These are phyloP conservation scores for Cryphonectria parasitica DNA, from an alignment of 2,329 filamentous ascomycete genomes.

Conservation along the genomic window DNA sequence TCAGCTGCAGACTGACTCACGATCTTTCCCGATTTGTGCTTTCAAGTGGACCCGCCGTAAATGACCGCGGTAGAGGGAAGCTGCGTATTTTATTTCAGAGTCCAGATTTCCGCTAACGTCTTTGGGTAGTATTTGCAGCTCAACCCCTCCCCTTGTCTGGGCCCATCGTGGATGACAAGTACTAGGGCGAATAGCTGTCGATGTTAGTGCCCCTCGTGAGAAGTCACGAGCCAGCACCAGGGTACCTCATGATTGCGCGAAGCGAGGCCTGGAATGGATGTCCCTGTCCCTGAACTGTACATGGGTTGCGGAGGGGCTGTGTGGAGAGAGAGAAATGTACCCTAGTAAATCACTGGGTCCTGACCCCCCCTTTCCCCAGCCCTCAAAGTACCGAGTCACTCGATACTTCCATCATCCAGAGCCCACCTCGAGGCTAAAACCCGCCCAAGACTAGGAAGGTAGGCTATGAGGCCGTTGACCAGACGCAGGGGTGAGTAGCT, in stretches of 20 bases:
- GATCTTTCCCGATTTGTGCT: slow-evolving; percentile 26
- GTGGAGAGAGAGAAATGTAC: not conserved
- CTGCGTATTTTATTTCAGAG: not conserved
- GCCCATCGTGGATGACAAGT: not conserved
- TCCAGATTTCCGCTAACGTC: not conserved
- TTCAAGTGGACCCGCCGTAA: slow-evolving; percentile 10
- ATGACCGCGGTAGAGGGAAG: slow-evolving; percentile 1
- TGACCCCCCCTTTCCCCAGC: not conserved
- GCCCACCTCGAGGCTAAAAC: not conserved
- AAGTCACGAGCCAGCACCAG: not conserved
- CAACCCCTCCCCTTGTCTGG: not conserved
- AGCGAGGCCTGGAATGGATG: not conserved
- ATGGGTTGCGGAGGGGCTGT: not conserved
- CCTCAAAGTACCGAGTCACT: not conserved
- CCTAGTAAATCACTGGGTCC: not conserved
- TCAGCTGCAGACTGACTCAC: slow-evolving; percentile 24
- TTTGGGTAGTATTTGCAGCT: not conserved
- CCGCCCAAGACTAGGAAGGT: not conserved
- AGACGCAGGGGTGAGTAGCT: not conserved
- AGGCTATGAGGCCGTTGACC: slow-evolving; percentile 5
- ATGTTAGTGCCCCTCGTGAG: not conserved
- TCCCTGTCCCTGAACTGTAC: not conserved
- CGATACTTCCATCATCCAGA: not conserved
- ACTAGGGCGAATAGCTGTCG: not conserved
- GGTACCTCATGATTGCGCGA: not conserved